Conservation (phyloP, 352 stramenopile species). For the Phytophthora vignae region DNA sequence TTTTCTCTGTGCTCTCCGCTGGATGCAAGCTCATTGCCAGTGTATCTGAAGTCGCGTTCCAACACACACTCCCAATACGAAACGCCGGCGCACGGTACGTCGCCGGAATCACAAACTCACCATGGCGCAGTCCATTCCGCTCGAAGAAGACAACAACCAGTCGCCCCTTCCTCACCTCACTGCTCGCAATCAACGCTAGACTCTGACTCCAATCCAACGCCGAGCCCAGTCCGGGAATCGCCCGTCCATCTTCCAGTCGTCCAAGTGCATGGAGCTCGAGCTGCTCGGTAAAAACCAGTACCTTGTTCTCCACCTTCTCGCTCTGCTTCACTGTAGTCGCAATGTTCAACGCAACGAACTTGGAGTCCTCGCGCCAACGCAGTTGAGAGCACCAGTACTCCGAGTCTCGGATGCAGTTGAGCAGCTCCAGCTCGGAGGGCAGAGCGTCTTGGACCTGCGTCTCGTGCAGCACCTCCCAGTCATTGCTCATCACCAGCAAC, state of each 20-base stretch:
- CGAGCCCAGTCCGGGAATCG: conserved; percentile 51
- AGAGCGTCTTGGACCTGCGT: conserved; percentile 52
- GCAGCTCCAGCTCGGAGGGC: conserved; percentile 30
- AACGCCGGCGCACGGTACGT: conserved; percentile 42
- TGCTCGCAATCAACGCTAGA: conserved; percentile 75
- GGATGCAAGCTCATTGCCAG: conserved; percentile 60
- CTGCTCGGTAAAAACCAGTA: conserved; percentile 66
- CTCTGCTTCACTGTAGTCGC: conserved; percentile 16
- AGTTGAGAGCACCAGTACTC: conserved; percentile 36
- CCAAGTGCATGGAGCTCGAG: conserved; percentile 70
- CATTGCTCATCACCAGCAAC: conserved; percentile 78
- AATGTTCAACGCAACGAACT: conserved; percentile 76
- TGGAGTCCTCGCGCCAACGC: conserved; percentile 76
- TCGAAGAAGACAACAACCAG: conserved; percentile 87
- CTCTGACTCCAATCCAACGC: conserved; percentile 78
- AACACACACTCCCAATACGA: conserved; percentile 48
- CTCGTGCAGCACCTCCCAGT: conserved; percentile 84
- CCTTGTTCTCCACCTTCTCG: conserved; percentile 35
- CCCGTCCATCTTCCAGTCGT: conserved; percentile 74
- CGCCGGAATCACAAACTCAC: conserved; percentile 70
- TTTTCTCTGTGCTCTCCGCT: background rate
- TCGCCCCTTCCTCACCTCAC: conserved; percentile 62
- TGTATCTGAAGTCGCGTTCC: conserved; percentile 77
- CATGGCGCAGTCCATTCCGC: conserved; percentile 81
- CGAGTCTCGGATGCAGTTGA: background rate